These are phyloP conservation scores for Rhizopogon roseolus DNA, from an alignment of 768 basidiomycete species.

Conservation along the genomic window DNA sequence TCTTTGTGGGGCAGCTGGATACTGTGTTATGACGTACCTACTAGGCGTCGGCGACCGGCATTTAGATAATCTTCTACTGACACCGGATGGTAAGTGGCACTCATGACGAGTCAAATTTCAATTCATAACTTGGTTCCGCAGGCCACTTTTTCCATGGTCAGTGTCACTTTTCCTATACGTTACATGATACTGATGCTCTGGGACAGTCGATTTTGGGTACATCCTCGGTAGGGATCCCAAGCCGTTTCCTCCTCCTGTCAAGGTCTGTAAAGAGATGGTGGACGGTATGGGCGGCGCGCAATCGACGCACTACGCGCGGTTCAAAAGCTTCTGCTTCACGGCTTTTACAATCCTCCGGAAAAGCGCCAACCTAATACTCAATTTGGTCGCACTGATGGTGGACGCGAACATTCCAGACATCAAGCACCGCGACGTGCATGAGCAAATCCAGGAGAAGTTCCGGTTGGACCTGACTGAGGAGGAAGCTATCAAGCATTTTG, in stretches of 20 bases:
- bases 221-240: constrained; percentile 97
- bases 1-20: constrained; percentile 65
- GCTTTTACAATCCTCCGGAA: constrained; percentile 95
- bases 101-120: background rate
- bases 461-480: constrained; percentile 91
- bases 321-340: constrained; percentile 97
- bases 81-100: constrained; percentile 71
- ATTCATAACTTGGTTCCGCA: constrained; percentile 17
- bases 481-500: constrained; percentile 96
- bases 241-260: constrained; percentile 95
- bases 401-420: constrained; percentile 98
- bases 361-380: constrained; percentile 94
- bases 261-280: constrained; percentile 99
- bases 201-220: constrained; percentile 93
- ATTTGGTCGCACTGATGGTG: constrained; percentile 94
- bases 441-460: constrained; percentile 96
- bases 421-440: constrained; percentile 82
- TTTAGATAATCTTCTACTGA: constrained; percentile 88
- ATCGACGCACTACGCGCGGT: constrained; percentile 92
- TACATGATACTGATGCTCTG: constrained; percentile 9
- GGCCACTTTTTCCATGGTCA: constrained; percentile 96
- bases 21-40: constrained; percentile 95
- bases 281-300: constrained; percentile 98
- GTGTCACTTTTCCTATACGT: constrained; percentile 8
- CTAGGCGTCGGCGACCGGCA: constrained; percentile 97